These are phyloP conservation scores for Penicillium capsulatum DNA, from an alignment of 2,329 filamentous ascomycete genomes.

Conservation along the genomic window DNA sequence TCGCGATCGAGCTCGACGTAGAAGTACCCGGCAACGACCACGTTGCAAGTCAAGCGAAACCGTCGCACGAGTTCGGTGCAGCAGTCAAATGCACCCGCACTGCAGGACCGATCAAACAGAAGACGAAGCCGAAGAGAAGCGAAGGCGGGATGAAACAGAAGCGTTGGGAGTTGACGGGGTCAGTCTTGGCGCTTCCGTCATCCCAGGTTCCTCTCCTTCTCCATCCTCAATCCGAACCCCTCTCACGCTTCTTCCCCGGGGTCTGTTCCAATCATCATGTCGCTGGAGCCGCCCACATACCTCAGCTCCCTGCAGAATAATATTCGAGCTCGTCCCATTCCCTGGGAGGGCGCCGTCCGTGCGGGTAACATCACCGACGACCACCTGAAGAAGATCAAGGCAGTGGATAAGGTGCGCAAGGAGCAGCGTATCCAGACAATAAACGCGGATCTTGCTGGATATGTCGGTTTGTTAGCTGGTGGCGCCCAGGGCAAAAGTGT, in stretches of 20 bases:
- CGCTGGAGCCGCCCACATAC: conserved; percentile 86
- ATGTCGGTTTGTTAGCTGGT: conserved; percentile 75
- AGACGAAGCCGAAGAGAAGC: conserved; percentile 1
- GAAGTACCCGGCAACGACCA: conserved; percentile 12
- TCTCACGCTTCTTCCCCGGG: conserved; percentile 8
- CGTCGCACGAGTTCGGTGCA: conserved; percentile 6
- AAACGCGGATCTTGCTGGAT: conserved; percentile 73
- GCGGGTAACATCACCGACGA: conserved; percentile 90
- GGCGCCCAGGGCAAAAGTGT: conserved; percentile 63
- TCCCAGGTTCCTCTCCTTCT: conserved; percentile 17
- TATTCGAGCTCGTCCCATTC: conserved; percentile 90
- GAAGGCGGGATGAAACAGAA: conserved; percentile 13
- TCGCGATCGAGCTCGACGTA: conserved; percentile 4
- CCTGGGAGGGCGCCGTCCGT: conserved; percentile 94
- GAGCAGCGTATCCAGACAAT: conserved; percentile 82
- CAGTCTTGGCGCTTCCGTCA: conserved; percentile 28
- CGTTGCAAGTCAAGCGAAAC: conserved; percentile 11
- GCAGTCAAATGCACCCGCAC: not conserved
- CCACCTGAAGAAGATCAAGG: conserved; percentile 91
- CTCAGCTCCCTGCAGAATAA: conserved; percentile 88
- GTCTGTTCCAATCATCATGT: conserved; percentile 55
- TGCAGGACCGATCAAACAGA: not conserved
- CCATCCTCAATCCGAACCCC: conserved; percentile 7
- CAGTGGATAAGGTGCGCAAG: conserved; percentile 92
- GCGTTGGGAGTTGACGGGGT: conserved; percentile 16